Evolutionary conservation across 768 basidiomycete species (phyloP).

Genomic region (Lactifluus echinatus): DNA sequence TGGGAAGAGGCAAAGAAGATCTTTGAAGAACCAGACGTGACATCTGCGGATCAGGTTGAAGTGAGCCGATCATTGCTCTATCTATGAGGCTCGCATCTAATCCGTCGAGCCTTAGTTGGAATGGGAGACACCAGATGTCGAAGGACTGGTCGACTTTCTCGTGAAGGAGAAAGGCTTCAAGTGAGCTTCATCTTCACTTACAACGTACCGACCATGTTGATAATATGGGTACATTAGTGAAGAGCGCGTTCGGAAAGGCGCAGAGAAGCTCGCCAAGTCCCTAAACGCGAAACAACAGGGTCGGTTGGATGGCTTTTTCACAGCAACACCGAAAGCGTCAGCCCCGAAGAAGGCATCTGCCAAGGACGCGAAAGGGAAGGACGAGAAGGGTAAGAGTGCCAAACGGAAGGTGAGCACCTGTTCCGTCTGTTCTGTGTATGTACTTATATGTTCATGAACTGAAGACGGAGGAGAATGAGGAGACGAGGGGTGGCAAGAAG

Average conservation of each 20-base stretch:
- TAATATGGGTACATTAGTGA: slow-evolving; percentile 46
- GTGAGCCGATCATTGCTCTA: slow-evolving; percentile 33
- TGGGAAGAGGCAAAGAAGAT: slow-evolving; percentile 92
- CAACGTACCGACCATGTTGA: neutral
- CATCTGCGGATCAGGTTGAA: slow-evolving; percentile 77
- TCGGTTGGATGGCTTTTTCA: slow-evolving; percentile 92
- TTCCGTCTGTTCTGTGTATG: neutral
- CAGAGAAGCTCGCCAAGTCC: slow-evolving; percentile 84
- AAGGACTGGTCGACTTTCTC: slow-evolving; percentile 88
- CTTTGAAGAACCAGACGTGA: slow-evolving; percentile 85
- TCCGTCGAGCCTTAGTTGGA: slow-evolving; percentile 53
- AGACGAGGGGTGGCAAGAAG: slow-evolving; percentile 31
- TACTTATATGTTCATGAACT: neutral
- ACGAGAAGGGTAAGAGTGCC: slow-evolving; percentile 28
- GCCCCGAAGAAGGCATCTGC: slow-evolving; percentile 38
- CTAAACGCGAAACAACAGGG: slow-evolving; percentile 92
- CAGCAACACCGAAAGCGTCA: slow-evolving; percentile 50
- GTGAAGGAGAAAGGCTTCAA: slow-evolving; percentile 96
- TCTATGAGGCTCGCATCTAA: neutral
- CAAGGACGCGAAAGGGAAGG: slow-evolving; percentile 33
- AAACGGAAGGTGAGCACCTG: slow-evolving; percentile 43
- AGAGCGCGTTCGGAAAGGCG: slow-evolving; percentile 92
- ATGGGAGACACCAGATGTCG: slow-evolving; percentile 89
- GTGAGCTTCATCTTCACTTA: slow-evolving; percentile 34
- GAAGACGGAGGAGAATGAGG: slow-evolving; percentile 31